Percentiles rank a stretch among this genome's conserved stretches.
These are phyloP conservation scores for Leishmania guyanensis DNA, from an alignment of 208 protist genomes.

Conservation along the genomic window DNA sequence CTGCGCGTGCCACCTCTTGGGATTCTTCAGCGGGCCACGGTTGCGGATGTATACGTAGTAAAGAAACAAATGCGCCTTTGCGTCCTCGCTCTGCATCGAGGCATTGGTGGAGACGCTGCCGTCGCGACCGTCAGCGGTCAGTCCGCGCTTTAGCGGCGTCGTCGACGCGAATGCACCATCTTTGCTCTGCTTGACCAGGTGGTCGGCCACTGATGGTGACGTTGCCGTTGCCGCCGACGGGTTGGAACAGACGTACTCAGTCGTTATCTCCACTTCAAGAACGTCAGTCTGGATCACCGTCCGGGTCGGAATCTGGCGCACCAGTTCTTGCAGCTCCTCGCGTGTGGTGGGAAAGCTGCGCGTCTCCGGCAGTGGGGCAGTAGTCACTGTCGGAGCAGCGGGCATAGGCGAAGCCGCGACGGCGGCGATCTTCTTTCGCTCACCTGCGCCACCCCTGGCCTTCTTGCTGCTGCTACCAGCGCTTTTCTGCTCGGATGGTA, in stretches of 20 bases:
- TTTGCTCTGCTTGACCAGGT: conserved; percentile 1
- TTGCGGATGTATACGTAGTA: conserved; percentile 87
- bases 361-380: neutral
- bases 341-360: conserved; percentile 28
- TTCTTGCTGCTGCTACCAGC: neutral
- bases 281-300: conserved; percentile 64
- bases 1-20: conserved; percentile 76
- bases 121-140: neutral
- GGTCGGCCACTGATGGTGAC: neutral
- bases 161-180: conserved; percentile 18
- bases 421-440: neutral
- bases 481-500: neutral
- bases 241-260: conserved; percentile 71
- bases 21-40: conserved; percentile 50
- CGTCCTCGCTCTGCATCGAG: neutral
- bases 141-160: conserved; percentile 22
- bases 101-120: neutral
- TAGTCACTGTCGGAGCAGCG: neutral
- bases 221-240: conserved; percentile 7
- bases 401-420: neutral
- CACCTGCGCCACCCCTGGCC: neutral
- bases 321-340: conserved; percentile 37
- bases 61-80: conserved; percentile 59
- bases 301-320: conserved; percentile 54
- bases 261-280: conserved; percentile 74